Percentiles rank a stretch among this genome's conserved stretches.
Conservation (phyloP, 768 basidiomycete genomes). For the Pleurotus cornucopiae region DNA sequence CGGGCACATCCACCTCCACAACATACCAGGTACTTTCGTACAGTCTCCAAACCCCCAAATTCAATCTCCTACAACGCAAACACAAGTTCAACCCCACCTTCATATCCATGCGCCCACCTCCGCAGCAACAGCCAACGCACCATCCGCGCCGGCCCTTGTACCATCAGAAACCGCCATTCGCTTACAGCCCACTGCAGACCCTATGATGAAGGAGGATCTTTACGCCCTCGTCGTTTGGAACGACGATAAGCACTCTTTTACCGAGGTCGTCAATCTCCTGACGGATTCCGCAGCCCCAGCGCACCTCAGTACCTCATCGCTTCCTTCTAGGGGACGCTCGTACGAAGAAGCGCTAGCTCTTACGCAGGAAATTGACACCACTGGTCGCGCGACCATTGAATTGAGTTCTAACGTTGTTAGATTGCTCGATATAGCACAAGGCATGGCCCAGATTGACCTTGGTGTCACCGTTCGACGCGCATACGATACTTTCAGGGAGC, state of each 20-base stretch:
- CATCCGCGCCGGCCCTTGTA: conserved; percentile 20
- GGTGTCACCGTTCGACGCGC: conserved; percentile 86
- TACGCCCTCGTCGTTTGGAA: conserved; percentile 90
- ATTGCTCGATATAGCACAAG: conserved; percentile 75
- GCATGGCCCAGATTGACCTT: conserved; percentile 83
- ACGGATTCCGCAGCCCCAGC: conserved; percentile 42
- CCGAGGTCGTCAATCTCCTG: conserved; percentile 77
- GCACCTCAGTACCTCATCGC: background rate
- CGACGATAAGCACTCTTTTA: conserved; percentile 94
- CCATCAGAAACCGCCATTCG: conserved; percentile 68
- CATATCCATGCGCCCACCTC: background rate
- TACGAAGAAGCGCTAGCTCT: conserved; percentile 54
- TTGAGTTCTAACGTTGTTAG: conserved; percentile 50
- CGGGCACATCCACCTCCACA: conserved; percentile 1
- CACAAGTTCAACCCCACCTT: background rate
- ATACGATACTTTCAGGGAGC: conserved; percentile 86
- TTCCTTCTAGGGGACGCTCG: conserved; percentile 24
- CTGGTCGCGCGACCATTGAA: conserved; percentile 82
- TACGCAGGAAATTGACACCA: conserved; percentile 64
- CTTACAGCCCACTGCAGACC: conserved; percentile 71
- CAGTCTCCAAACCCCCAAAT: background rate
- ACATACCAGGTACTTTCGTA: conserved; percentile 2
- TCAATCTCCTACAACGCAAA: background rate
- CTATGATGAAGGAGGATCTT: conserved; percentile 66
- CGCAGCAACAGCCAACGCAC: background rate